Evolutionary conservation across 1,139 yeast species (phyloP), one percentile per base, ranked within the genome.

Genomic region (Scheffersomyces quercinus): DNA sequence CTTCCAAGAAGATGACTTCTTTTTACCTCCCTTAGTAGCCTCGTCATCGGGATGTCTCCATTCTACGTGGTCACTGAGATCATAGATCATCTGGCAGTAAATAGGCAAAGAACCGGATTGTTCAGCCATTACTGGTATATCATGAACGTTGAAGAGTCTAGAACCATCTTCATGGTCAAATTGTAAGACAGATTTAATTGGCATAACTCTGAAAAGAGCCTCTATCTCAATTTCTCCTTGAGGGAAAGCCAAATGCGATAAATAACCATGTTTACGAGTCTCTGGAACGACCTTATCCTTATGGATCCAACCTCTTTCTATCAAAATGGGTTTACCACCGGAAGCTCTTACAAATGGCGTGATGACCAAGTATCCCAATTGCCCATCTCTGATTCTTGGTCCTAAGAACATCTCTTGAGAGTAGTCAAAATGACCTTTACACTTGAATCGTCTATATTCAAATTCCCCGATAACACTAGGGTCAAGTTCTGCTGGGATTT

Each of bases 301-400:
- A 29, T 81, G 71, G 38, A 93, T 83, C 96, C 98, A 93, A 6
- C 99, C 99, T 53, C 99, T 79, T 62, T 89, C 95, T 29, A 93
- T 78, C 44, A 93, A 71, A 26, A 91, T 70, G 8, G 85, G 85
- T 44, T 73, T 60, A 0, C 88, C 88, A 11, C 96, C 96, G 52
- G 82, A 82, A 10, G 81, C 71, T 47, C 96, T 79, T 26, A 82
- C 77, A 57, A 93, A 81, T 4, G 99, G 99, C 7, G 96, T 85
- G 32, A 88, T 82, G 10, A 93, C 76, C 38, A 81, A 70, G 62
- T 87, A 93, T 2, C 99, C 99, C 45, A 82, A 77, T 51, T 73
- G 75, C 7, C 91, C 96, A 50, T 88, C 83, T 50, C 77, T 76
- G 45, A 87, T 74, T 52, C 97, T 77, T 13, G 99, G 99, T 0